Conservation (phyloP, 2,329 filamentous ascomycete genomes). For the Lasiodiplodia sp. region DNA sequence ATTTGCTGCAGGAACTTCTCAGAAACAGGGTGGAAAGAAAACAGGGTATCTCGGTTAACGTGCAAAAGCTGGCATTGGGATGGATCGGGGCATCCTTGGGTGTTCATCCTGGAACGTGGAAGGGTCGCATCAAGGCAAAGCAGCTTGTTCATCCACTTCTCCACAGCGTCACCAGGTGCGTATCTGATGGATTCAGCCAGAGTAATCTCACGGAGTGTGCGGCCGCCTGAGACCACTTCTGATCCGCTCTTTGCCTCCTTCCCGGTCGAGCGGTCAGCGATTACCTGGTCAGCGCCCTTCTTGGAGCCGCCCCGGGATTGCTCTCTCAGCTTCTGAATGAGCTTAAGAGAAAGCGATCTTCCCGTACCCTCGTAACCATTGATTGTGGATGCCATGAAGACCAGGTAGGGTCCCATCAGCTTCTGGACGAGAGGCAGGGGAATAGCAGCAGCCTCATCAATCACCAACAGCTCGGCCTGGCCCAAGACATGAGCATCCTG, state of each 20-base stretch:
- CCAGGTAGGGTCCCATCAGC: constrained; percentile 93
- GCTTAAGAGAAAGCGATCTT: constrained; percentile 89
- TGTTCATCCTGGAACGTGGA: constrained; percentile 74
- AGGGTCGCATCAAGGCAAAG: constrained; percentile 93
- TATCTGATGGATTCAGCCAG: constrained; percentile 95
- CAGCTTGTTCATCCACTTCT: constrained; percentile 95
- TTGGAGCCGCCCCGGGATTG: constrained; percentile 76
- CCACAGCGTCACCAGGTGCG: constrained; percentile 85
- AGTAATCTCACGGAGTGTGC: constrained; percentile 89
- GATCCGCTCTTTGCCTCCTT: constrained; percentile 60
- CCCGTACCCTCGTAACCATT: constrained; percentile 99
- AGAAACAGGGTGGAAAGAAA: constrained; percentile 96
- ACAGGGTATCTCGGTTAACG: constrained; percentile 96
- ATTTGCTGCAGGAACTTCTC: constrained; percentile 98
- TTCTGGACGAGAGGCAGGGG: constrained; percentile 91
- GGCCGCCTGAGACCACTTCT: constrained; percentile 59
- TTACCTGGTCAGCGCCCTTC: constrained; percentile 64
- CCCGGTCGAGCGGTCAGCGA: constrained; percentile 81
- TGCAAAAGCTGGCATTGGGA: constrained; percentile 89
- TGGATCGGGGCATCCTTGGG: constrained; percentile 86
- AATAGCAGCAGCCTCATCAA: constrained; percentile 97
- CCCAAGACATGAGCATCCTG: constrained; percentile 95
- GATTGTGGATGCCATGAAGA: constrained; percentile 99
- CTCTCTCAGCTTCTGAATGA: constrained; percentile 95
- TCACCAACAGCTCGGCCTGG: constrained; percentile 93